A percentile compares a stretch with the other conserved stretches of the same genome.
Conservation (phyloP, 805 yeast genomes). For the Teunomyces tritomae region DNA sequence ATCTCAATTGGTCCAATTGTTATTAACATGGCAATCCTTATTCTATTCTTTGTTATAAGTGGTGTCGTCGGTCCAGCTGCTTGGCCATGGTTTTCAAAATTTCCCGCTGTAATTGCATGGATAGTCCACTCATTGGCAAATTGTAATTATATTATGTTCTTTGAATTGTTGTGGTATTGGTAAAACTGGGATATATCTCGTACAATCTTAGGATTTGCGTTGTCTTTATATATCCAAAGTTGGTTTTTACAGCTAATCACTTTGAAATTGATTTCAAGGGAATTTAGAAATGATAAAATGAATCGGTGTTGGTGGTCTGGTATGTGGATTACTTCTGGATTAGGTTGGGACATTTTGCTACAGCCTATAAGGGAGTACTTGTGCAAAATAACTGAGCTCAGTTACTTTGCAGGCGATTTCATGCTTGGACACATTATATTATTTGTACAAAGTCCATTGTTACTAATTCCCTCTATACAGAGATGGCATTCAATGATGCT, state of each 20-base stretch:
- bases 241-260: constrained; percentile 53
- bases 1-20: constrained; percentile 48
- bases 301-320: constrained; percentile 79
- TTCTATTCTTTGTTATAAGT: constrained; percentile 45
- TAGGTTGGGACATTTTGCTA: constrained; percentile 58
- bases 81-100: constrained; percentile 39
- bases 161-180: constrained; percentile 63
- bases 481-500: constrained; percentile 64
- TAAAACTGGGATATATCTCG: constrained; percentile 66
- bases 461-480: constrained; percentile 62
- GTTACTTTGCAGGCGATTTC: constrained; percentile 66
- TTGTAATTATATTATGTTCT: constrained; percentile 49
- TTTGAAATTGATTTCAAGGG: constrained; percentile 55
- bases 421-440: constrained; percentile 57
- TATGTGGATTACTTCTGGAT: constrained; percentile 59
- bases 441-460: constrained; percentile 56
- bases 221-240: constrained; percentile 54
- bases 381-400: constrained; percentile 64
- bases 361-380: constrained; percentile 65
- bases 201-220: constrained; percentile 60
- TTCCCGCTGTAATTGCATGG: constrained; percentile 55
- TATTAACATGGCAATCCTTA: constrained; percentile 40
- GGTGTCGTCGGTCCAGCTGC: constrained; percentile 49
- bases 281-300: constrained; percentile 55
- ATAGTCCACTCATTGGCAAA: constrained; percentile 55